Base-by-base conservation (phyloP, 495 filamentous ascomycete species). In the Cenococcum geophilum region DNA sequence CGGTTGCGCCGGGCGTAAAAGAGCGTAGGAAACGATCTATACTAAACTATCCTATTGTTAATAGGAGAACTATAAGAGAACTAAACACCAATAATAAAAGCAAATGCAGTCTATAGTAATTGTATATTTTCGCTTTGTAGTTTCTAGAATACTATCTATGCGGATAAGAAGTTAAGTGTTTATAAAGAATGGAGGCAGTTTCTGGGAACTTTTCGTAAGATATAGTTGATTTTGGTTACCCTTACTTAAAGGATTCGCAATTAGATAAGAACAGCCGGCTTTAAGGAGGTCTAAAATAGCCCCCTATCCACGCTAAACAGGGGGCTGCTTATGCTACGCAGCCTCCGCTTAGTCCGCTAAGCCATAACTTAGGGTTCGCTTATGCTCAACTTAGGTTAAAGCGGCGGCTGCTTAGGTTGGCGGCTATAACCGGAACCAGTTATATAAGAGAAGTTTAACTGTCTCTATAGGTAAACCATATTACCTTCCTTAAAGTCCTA, bases 171-270 rank as follows among this genome's bases (percentile, higher is more conserved):
- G 57, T 42, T 60, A 18, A 45, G 55, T 59, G 27, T 42, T 60
- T 27, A 37, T 25, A 60, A 60, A 52, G 57, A 52, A 60, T 60
- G 22, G 45, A 43, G 57, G 57, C 48, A 60, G 45, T 60, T 60
- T 60, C 57, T 52, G 20, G 57, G 57, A 60, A 60, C 57, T 60
- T 60, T 60, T 52, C 57, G 47, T 60, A 25, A 60, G 57, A 43
- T 60, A 25, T 35, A 25, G 57, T 60, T 16, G 9, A 60, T 60
- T 59, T 52, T 60, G 22, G 57, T 40, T 43, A 60, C 57, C 43
- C 27, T 60, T 37, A 43, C 23, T 60, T 12, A 58, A 49, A 58
- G 56, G 56, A 58, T 27, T 58, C 56, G 56, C 56, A 37, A 58
- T 58, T 57, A 23, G 54, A 32, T 16, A 57, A 57, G 54, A 57